A percentile compares a stretch with the other conserved stretches of the same genome.
phyloP scores from a whole-genome alignment of 2,329 filamentous ascomycete species.

The Fusarium domesticum region DNA sequence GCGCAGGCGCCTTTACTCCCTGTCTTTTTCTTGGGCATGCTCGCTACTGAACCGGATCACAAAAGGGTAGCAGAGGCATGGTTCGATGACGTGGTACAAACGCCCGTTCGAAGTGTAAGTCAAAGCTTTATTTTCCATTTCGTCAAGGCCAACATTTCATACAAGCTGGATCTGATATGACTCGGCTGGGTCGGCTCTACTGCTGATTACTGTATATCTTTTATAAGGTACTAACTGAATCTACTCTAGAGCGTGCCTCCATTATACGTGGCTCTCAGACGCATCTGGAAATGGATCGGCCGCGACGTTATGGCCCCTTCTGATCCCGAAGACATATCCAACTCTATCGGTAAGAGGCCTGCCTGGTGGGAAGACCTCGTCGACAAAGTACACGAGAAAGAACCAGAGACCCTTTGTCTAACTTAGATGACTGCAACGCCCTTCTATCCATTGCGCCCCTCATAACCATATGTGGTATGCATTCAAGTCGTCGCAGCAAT shows the following conservation, averaged over 20 bases:
- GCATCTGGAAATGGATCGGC: conserved; percentile 38
- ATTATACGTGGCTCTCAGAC: conserved; percentile 32
- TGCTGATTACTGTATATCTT: conserved; percentile 18
- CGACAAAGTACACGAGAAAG: conserved; percentile 29
- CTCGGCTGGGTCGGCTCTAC: conserved; percentile 14
- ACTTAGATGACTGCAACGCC: conserved; percentile 31
- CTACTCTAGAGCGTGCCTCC: conserved; percentile 39
- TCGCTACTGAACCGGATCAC: conserved; percentile 32
- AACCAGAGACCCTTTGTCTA: conserved; percentile 38
- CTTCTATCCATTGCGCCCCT: conserved; percentile 13
- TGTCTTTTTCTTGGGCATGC: conserved; percentile 40
- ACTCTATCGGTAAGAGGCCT: conserved; percentile 29
- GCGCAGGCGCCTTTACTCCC: conserved; percentile 42
- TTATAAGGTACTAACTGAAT: conserved; percentile 18
- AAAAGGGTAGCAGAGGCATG: conserved; percentile 31
- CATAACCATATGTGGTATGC: conserved; percentile 10
- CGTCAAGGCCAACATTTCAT: conserved; percentile 8
- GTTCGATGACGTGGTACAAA: conserved; percentile 38
- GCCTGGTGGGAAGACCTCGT: conserved; percentile 44
- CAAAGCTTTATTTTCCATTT: conserved; percentile 6
- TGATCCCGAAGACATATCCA: conserved; percentile 13
- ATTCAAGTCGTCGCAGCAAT: conserved; percentile 23
- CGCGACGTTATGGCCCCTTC: conserved; percentile 22
- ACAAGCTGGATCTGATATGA: conserved; percentile 25
- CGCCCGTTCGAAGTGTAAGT: conserved; percentile 41